phyloP scores from a whole-genome alignment of 345 rosid genomes.

The Adansonia digitata region DNA sequence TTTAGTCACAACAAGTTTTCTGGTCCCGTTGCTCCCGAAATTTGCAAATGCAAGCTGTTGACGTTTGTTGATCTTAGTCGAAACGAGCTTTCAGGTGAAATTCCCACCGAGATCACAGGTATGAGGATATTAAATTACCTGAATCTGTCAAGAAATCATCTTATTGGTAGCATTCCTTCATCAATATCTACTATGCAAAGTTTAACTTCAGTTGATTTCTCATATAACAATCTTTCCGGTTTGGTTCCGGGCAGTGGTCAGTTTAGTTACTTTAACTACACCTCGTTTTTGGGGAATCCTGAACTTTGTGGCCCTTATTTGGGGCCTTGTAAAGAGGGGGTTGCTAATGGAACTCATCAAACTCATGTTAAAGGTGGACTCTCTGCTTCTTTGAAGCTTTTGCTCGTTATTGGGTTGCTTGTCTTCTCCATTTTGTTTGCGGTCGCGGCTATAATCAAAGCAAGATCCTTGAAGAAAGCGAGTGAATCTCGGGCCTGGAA shows the following conservation, averaged over 20 bases:
- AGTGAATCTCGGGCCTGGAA: slow-evolving; percentile 84
- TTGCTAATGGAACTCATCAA: slow-evolving; percentile 45
- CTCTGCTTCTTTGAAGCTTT: slow-evolving; percentile 75
- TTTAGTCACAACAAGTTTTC: slow-evolving; percentile 71
- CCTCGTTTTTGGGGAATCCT: slow-evolving; percentile 76
- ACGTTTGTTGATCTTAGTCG: slow-evolving; percentile 80
- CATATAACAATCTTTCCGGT: slow-evolving; percentile 86
- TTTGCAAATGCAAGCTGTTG: slow-evolving; percentile 72
- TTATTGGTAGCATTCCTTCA: slow-evolving; percentile 63
- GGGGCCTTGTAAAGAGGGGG: slow-evolving; percentile 68
- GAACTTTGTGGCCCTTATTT: slow-evolving; percentile 82
- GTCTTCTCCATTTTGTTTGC: slow-evolving; percentile 84
- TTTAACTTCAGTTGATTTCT: slow-evolving; percentile 86
- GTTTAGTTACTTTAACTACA: slow-evolving; percentile 86
- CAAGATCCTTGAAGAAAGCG: slow-evolving; percentile 72
- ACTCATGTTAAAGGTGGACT: slow-evolving; percentile 57
- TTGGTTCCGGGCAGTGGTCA: slow-evolving; percentile 87
- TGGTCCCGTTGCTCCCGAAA: slow-evolving; percentile 56
- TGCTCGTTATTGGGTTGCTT: slow-evolving; percentile 76
- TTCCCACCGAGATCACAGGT: slow-evolving; percentile 67
- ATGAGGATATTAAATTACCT: slow-evolving; percentile 87
- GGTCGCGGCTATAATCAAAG: slow-evolving; percentile 74
- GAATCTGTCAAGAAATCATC: slow-evolving; percentile 75
- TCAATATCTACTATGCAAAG: slow-evolving; percentile 83
- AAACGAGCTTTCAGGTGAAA: slow-evolving; percentile 70